A percentile compares a stretch with the other conserved stretches of the same genome.
phyloP scores from a whole-genome alignment of 2,329 filamentous ascomycete genomes.

The Penicillium aurantiogriseum region DNA sequence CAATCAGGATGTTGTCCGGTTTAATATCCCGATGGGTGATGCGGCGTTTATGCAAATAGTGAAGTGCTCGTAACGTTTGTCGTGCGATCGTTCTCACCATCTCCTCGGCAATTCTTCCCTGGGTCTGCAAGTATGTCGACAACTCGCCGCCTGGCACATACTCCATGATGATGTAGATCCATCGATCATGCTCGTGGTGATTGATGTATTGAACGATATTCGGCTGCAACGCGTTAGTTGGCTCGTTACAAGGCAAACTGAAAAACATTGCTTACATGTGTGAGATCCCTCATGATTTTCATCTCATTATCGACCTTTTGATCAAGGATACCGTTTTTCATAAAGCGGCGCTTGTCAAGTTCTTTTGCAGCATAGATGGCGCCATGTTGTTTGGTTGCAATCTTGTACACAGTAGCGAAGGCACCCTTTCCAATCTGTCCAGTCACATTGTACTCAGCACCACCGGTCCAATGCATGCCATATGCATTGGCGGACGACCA shows the following conservation, averaged over 20 bases:
- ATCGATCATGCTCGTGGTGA: conserved; percentile 74
- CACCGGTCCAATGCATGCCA: conserved; percentile 78
- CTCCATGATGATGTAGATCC: conserved; percentile 97
- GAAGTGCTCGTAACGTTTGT: conserved; percentile 71
- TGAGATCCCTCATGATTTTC: conserved; percentile 84
- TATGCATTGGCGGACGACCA: conserved; percentile 45
- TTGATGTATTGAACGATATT: conserved; percentile 93
- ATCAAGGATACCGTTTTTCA: conserved; percentile 87
- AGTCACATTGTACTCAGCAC: conserved; percentile 77
- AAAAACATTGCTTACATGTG: conserved; percentile 63
- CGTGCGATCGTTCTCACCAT: conserved; percentile 69
- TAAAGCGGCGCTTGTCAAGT: conserved; percentile 86
- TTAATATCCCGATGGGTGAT: conserved; percentile 99
- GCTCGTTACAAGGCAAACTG: neutral
- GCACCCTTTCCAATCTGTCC: conserved; percentile 85
- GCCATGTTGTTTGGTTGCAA: conserved; percentile 82
- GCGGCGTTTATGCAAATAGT: conserved; percentile 79
- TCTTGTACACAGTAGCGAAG: conserved; percentile 89
- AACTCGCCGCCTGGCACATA: conserved; percentile 81
- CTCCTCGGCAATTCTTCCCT: conserved; percentile 64
- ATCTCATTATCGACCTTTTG: conserved; percentile 96
- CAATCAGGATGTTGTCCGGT: conserved; percentile 92
- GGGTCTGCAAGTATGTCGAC: conserved; percentile 65
- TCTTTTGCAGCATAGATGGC: conserved; percentile 88
- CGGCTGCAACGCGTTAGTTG: conserved; percentile 49